Base-by-base conservation (phyloP, 345 rosid genomes). In the Luvunga scandens region DNA sequence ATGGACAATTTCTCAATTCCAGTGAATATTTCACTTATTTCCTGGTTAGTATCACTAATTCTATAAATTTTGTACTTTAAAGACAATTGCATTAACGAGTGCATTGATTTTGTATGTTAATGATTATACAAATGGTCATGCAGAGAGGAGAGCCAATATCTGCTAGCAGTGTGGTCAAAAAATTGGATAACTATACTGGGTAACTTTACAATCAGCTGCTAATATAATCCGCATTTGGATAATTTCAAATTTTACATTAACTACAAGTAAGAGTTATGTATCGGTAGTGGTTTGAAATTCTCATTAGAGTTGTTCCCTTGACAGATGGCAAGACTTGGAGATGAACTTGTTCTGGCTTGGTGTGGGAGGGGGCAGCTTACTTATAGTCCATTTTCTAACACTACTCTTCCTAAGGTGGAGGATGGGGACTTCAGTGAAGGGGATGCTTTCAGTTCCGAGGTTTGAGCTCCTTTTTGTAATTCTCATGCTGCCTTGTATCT, bases 81-180 rank as follows among this genome's bases (percentile, higher is more conserved):
- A 36, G 3, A 8, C 16, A 60, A 7, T 8, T 16, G 14, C 22
- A 27, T 42, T 57, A 36, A 21, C 6, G 2, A 30, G 30, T 63
- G 16, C 36, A 30, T 63, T 63, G 22, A 63, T 63, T 63, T 28
- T 63, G 21, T 63, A 24, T 31, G 22, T 9, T 39, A 67, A 33
- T 24, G 45, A 53, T 34, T 68, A 21, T 45, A 27, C 72, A 14
- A 24, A 42, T 30, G 70, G 24, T 69, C 48, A 42, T 82, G 83
- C 87, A 89, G 90, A 85, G 91, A 78, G 90, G 89, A 79, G 91
- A 87, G 84, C 89, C 88, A 16, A 67, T 85, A 31, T 82, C 91
- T 75, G 90, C 91, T 53, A 69, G 71, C 66, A 82, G 31, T 82
- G 84, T 82, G 9, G 84, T 82, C 61, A 84, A 84, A 85, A 84